phyloP scores from a whole-genome alignment of 495 filamentous ascomycete species.

The Podospora tetraspora region DNA sequence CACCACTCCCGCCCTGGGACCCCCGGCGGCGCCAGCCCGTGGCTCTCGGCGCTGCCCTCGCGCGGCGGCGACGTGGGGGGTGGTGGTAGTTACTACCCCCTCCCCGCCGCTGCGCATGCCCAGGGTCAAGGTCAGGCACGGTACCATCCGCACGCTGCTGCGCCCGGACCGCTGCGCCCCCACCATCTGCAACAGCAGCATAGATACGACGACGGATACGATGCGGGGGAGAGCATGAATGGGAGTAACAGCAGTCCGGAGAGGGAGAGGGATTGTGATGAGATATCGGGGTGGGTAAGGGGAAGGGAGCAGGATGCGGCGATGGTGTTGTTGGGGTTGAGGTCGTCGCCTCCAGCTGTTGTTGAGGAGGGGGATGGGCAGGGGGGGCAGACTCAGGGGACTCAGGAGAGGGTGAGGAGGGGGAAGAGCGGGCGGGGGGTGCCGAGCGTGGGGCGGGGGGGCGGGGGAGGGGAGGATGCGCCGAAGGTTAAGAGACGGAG shows the following conservation, averaged over 20 bases:
- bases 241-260: background rate
- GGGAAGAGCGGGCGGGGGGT: background rate
- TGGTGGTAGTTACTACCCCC: too few species aligned
- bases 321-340: slow-evolving; percentile 45
- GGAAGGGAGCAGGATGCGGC: slow-evolving; percentile 51
- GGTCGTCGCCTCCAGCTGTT: background rate
- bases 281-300: background rate
- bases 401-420: background rate
- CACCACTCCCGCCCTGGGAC: background rate
- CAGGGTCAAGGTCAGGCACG: background rate
- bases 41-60: background rate
- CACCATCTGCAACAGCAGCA: too few species aligned
- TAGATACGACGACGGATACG: slow-evolving; percentile 1
- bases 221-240: slow-evolving; percentile 6
- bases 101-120: too few species aligned
- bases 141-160: background rate
- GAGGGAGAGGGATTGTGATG: background rate
- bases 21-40: background rate
- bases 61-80: too few species aligned
- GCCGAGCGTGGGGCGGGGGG: background rate
- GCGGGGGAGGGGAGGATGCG: background rate
- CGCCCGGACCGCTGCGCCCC: too few species aligned
- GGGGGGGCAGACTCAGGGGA: too few species aligned
- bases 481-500: slow-evolving; percentile 3
- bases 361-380: background rate